Evolutionary conservation across 495 filamentous ascomycete species (phyloP).

Genomic region (Viridothelium virens): DNA sequence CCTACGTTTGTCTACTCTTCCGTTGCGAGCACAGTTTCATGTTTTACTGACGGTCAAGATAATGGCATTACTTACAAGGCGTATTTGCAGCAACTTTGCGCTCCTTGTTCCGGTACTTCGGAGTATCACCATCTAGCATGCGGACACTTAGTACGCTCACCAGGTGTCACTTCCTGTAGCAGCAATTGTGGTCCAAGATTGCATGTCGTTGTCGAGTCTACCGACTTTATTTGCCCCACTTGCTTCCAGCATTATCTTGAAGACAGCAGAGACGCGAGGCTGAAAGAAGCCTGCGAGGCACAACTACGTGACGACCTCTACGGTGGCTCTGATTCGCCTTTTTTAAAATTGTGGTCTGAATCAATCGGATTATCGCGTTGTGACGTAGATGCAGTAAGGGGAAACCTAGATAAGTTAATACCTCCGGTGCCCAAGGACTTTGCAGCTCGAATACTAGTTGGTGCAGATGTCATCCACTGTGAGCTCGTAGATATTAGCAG

Average conservation of each 20-base stretch:
- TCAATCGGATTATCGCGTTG: not conserved
- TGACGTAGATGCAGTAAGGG: not conserved
- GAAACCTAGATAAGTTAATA: not conserved
- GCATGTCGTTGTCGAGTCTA: not conserved
- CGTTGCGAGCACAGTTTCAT: not conserved
- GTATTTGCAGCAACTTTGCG: not conserved
- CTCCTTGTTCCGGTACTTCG: not conserved
- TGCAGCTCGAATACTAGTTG: not conserved
- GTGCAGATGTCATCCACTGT: not conserved
- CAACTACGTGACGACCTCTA: not conserved
- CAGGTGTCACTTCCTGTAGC: not conserved
- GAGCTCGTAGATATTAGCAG: not conserved
- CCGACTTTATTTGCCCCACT: not conserved
- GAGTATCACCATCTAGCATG: not conserved
- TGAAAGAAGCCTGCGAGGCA: not conserved
- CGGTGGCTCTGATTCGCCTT: no score
- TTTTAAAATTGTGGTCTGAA: not conserved
- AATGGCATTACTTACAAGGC: not conserved
- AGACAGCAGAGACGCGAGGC: not conserved
- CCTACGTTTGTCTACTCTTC: not conserved
- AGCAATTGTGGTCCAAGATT: not conserved
- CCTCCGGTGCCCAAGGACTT: not conserved
- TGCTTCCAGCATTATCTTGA: not conserved
- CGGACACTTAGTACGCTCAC: not conserved
- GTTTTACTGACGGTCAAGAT: not conserved